phyloP scores from a whole-genome alignment of 1,139 yeast genomes.

The Scheffersomyces cryptocercus region DNA sequence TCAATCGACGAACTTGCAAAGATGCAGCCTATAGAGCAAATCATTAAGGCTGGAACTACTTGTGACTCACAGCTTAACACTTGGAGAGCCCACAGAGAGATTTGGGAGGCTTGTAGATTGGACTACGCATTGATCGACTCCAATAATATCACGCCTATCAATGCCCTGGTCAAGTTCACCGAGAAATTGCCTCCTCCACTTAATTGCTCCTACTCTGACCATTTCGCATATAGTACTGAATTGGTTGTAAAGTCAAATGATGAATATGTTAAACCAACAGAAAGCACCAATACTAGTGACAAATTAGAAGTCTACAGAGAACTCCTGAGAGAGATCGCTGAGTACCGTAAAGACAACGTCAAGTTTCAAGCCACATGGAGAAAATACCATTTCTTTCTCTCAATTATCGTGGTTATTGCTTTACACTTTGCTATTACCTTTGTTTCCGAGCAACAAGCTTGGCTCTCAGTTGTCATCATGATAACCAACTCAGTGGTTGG shows the following conservation, averaged over 20 bases:
- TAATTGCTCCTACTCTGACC: slow-evolving; percentile 82
- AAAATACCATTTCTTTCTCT: slow-evolving; percentile 58
- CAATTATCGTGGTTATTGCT: slow-evolving; percentile 51
- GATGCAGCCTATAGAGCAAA: slow-evolving; percentile 68
- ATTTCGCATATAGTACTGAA: slow-evolving; percentile 80
- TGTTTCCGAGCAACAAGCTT: slow-evolving; percentile 54
- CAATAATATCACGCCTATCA: slow-evolving; percentile 48
- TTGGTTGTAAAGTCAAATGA: slow-evolving; percentile 22
- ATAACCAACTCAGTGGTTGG: slow-evolving; percentile 53
- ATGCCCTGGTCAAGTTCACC: slow-evolving; percentile 71
- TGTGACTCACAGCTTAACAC: slow-evolving; percentile 87
- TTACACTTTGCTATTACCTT: slow-evolving; percentile 62
- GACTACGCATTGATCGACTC: slow-evolving; percentile 86
- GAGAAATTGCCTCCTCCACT: slow-evolving; percentile 59
- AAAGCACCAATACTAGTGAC: slow-evolving; percentile 12
- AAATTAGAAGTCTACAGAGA: slow-evolving; percentile 53
- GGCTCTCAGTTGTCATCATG: slow-evolving; percentile 62
- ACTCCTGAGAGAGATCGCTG: slow-evolving; percentile 52
- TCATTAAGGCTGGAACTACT: slow-evolving; percentile 75
- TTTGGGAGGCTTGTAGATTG: slow-evolving; percentile 80
- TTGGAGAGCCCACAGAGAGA: slow-evolving; percentile 68
- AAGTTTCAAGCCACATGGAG: slow-evolving; percentile 68
- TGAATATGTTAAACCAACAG: slow-evolving; percentile 4
- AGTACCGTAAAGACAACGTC: slow-evolving; percentile 55
- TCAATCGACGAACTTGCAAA: slow-evolving; percentile 41